These are phyloP conservation scores for sweet orange (Citrus sinensis) DNA, from an alignment of 345 rosid genomes.

Conservation along the genomic window DNA sequence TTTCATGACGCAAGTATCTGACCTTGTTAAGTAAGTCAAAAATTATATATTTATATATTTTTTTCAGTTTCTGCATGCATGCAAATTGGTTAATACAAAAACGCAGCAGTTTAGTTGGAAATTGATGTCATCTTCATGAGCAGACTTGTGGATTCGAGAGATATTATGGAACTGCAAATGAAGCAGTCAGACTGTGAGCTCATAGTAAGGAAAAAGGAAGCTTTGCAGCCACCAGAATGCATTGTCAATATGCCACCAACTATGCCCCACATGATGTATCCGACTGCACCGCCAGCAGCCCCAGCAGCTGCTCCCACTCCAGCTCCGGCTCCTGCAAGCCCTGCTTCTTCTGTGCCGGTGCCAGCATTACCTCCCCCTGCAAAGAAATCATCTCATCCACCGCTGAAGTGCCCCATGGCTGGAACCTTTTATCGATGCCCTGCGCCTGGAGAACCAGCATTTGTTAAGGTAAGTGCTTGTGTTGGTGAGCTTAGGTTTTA, in stretches of 20 bases:
- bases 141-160: conserved; percentile 96
- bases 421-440: conserved; percentile 89
- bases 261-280: conserved; percentile 41
- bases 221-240: conserved; percentile 52
- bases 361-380: conserved; percentile 44
- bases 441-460: conserved; percentile 88
- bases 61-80: not conserved
- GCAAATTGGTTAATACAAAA: not conserved
- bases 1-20: conserved; percentile 82
- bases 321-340: conserved; percentile 37
- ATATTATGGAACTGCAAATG: conserved; percentile 77
- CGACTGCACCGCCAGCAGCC: conserved; percentile 33
- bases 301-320: conserved; percentile 29
- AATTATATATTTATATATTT: too few relatives aligned
- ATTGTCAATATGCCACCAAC: conserved; percentile 38
- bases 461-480: conserved; percentile 64
- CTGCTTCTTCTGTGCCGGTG: conserved; percentile 27
- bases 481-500: not conserved
- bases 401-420: conserved; percentile 91
- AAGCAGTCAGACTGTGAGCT: conserved; percentile 85
- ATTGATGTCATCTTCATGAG: conserved; percentile 11
- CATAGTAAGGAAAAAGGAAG: conserved; percentile 79
- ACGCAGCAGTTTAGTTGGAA: not conserved
- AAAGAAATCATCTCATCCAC: conserved; percentile 52
- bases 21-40: conserved; percentile 74